These are phyloP conservation scores for Didymella exigua DNA, from an alignment of 2,329 filamentous ascomycete species.

Conservation along the genomic window DNA sequence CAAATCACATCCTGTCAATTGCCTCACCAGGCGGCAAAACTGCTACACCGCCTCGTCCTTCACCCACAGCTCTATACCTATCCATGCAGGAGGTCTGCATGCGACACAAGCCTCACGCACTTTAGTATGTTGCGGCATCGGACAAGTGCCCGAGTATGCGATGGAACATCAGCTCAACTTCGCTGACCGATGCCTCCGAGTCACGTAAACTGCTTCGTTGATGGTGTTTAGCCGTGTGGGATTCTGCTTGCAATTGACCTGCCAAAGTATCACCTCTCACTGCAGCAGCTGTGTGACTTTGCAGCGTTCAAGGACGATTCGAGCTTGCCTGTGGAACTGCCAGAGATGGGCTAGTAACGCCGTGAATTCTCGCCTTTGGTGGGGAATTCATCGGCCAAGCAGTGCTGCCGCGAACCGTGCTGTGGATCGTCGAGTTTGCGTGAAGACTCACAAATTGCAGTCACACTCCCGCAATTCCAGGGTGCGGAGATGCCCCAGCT, in stretches of 20 bases:
- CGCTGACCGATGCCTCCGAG: slow-evolving; percentile 6
- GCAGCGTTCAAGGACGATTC: neutral
- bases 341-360: neutral
- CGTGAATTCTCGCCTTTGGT: neutral
- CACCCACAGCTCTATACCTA: slow-evolving; percentile 2
- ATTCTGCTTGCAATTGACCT: neutral
- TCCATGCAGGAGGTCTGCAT: slow-evolving; percentile 9
- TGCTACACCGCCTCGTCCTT: slow-evolving; percentile 10
- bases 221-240: neutral
- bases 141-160: neutral
- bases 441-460: slow-evolving; percentile 8
- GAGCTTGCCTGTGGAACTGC: neutral
- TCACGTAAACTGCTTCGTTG: neutral
- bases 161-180: neutral
- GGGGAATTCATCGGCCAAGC: slow-evolving; percentile 6
- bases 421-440: slow-evolving; percentile 4
- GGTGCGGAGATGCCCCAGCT: neutral
- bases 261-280: neutral
- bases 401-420: neutral
- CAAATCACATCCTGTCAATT: slow-evolving; percentile 17
- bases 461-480: neutral
- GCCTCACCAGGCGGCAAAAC: slow-evolving; percentile 11
- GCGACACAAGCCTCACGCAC: slow-evolving; percentile 9
- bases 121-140: neutral
- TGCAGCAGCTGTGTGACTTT: neutral